Evolutionary conservation across 768 basidiomycete genomes (phyloP), one percentile per base, ranked within the genome.

Genomic region (Mrakia gelida): DNA sequence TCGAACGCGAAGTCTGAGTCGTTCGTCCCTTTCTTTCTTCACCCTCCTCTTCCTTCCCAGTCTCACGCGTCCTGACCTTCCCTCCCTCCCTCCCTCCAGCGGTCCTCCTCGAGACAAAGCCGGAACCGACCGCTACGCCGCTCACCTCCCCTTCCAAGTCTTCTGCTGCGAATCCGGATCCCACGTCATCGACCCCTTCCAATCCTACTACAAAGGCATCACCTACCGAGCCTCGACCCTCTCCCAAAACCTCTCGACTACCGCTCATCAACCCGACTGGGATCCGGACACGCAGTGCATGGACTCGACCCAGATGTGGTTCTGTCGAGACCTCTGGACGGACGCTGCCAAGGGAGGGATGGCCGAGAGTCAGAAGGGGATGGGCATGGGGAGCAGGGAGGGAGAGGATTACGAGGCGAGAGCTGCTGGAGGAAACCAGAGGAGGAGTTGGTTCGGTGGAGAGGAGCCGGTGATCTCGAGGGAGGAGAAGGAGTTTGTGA

Each of bases 131-230:
- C 92, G 95, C 28, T 99, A 96, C 84, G 89, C 89, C 1, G 89
- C 91, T 78, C 95, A 99, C 82, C 89, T 98, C 1, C 97, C 97
- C 6, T 98, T 99, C 87, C 97, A 99, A 84, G 94, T 92, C 13
- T 98, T 97, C 86, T 99, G 97, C 87, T 99, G 97, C 85, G 97
- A 99, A 86, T 92, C 94, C 0, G 97, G 97, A 8, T 95, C 94
- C 0, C 97, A 98, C 83, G 91, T 99, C 82, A 91, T 99, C 80
- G 97, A 99, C 83, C 97, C 97, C 16, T 88, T 88, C 49, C 95
- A 98, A 84, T 92, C 94, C 0, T 99, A 98, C 87, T 99, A 99
- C 87, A 90, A 90, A 61, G 93, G 92, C 62, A 88, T 99, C 80
- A 82, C 82, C 0, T 99, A 99, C 84, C 92, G 95, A 68, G 88